Evolutionary conservation across 1,284 basidiomycete species (phyloP), one percentile per base, ranked within the genome.

Genomic region (Jaminaea rosea): DNA sequence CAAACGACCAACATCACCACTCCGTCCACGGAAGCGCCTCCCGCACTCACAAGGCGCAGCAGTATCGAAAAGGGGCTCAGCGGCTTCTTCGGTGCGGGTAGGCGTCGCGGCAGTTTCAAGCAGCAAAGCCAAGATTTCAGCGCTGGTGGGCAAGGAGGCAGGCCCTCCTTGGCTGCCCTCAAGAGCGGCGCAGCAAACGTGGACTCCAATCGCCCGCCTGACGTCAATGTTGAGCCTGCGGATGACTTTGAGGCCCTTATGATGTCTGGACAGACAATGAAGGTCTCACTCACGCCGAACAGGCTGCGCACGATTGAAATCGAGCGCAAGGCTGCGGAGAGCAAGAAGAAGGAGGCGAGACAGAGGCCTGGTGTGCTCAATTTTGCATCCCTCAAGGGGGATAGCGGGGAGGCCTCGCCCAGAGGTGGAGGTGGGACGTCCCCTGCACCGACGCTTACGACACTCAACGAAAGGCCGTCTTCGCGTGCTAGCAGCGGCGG

Each of bases 221-320:
- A 31, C 8, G 29, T 15, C 29, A 31, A 8, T 27, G 4, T 21
- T 21, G n/a, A 24, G 26, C n/a, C 11, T 39, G 6, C n/a, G 6
- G 42, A 56, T 28, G 67, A 69, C 41, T 69, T 69, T 34, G 67
- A 69, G 39, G 63, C 65, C 5, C 53, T 67, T 39, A 59, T 69
- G 55, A 48, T 63, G 41, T 63, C 62, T 9, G 55, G 58, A 13
- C 59, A 65, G 52, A 69, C 64, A 4, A 67, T 67, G 67, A 67
- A 91, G 74, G 85, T 97, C 65, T 93, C 89, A 45, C 79, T 96
- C 55, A 97, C 92, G 26, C 92, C 92, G 1, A 69, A 69, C 50
- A 57, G 65, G 2, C 60, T 69, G 8, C 63, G 64, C 15, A 63
- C 65, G 19, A 67, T 67, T 36, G 65, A 67, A 47, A 63, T 65